Base-by-base conservation (phyloP, 2,329 filamentous ascomycete genomes). In the Furcasterigmium sp. region DNA sequence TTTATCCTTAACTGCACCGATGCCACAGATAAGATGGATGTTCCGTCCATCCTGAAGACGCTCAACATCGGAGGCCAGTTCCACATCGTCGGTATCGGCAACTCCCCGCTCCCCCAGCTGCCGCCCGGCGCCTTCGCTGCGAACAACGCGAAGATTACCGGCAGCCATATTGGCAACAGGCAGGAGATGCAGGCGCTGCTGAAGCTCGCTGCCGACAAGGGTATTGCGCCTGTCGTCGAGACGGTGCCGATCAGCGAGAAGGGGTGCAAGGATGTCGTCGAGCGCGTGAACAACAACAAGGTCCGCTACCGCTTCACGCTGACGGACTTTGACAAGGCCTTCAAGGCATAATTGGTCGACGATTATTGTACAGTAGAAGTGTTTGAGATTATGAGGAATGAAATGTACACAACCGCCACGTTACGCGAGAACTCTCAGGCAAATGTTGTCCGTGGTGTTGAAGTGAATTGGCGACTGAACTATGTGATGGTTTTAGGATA, bases 301-400 rank as follows among this genome's bases (percentile, higher is more conserved):
- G 82, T 90, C 13, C 74, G 75, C 26, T 91, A 87, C 59, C 73
- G 87, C 32, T 83, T 87, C 55, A 87, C 84, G 0, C 61, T 91
- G 55, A 80, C 78, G 11, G 77, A 78, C 9, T 87, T 76, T 53
- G 79, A 87, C 53, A 80, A 84, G 68, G 78, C 69, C 0, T 87
- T 87, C 46, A 39, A 39, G 37, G 37, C 23, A 8, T 39, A 23
- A 39, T n/a, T n/a, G n/a, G 34, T 19, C 8, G 15, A 36, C 10
- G n/a, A n/a, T n/a, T n/a, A n/a, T n/a, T n/a, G n/a, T n/a, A n/a
- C n/a, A n/a, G n/a, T n/a, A n/a, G n/a, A n/a, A n/a, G n/a, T n/a
- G n/a, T n/a, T n/a, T n/a, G n/a, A n/a, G n/a, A n/a, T n/a, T n/a
- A n/a, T n/a, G n/a, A n/a, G n/a, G n/a, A n/a, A n/a, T n/a, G n/a